Base-by-base conservation (phyloP, 441 rosid species). In the Pelargonium australe region DNA sequence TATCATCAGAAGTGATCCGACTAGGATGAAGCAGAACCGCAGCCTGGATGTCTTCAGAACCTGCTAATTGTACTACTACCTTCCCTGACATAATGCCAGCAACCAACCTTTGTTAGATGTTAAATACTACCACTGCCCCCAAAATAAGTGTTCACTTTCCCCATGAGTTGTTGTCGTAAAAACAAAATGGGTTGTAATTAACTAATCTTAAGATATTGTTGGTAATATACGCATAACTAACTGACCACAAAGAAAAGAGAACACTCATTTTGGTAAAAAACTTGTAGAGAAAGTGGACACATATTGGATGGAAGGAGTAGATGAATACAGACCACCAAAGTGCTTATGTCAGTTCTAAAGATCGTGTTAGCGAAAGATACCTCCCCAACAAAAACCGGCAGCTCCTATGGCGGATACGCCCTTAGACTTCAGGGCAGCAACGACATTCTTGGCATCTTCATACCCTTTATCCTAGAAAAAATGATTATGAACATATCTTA, bases 331-430 rank as follows among this genome's bases (percentile, higher is more conserved):
- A 28, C 3, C 16, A 2, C 10, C 41, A 20, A 31, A 45, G 13
- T 44, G 53, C 51, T 45, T 45, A 10, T 8, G 9, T 45, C n/a
- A 45, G 13, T 13, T 45, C 10, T 45, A 45, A 7, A 7, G 51
- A 45, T 9, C n/a, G 13, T 45, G 12, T 45, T 45, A 45, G 13
- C 12, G 2, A 20, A 0, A 41, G 44, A 7, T 47, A 86, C 90
- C 90, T 1, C 87, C 91, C 87, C 89, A 87, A 71, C 91, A 87
- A 77, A 83, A 76, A 60, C 89, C 91, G 34, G 83, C 83, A 6
- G 84, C 85, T 23, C 91, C 87, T 34, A 87, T 68, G 14, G 85
- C 75, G 23, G 76, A 71, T 14, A 84, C 49, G 40, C 91, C 89
- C 77, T 78, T 80, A 78, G 20, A 65, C 76, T 67, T 81, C 51